A percentile compares a stretch with the other conserved stretches of the same genome.
phyloP scores from a whole-genome alignment of 2,329 filamentous ascomycete genomes.

The Penicillium aurantiogriseum region DNA sequence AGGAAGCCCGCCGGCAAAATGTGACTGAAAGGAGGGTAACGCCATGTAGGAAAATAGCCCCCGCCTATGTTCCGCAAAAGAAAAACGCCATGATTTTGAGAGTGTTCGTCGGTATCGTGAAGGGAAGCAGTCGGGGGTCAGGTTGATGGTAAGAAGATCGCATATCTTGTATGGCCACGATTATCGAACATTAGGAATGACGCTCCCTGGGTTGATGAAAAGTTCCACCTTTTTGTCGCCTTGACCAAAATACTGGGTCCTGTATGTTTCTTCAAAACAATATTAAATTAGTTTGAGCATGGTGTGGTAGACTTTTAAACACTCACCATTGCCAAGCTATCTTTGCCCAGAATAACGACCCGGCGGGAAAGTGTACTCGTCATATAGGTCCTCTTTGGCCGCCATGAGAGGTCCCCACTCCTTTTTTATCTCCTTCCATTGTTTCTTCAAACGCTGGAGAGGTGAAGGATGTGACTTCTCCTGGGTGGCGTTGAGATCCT shows the following conservation, averaged over 20 bases:
- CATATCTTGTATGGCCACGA: background rate
- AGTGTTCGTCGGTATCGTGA: background rate
- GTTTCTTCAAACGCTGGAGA: slow-evolving; percentile 11
- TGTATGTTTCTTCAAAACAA: background rate
- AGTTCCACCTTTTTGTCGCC: background rate
- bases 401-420: slow-evolving; percentile 21
- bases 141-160: background rate
- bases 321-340: slow-evolving; percentile 1
- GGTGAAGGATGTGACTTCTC: background rate
- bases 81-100: background rate
- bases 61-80: background rate
- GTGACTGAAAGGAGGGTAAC: background rate
- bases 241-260: background rate
- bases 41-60: background rate
- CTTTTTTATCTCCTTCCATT: slow-evolving; percentile 8
- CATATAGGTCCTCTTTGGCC: slow-evolving; percentile 20
- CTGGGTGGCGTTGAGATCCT: background rate
- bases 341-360: slow-evolving; percentile 20
- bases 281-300: background rate
- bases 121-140: background rate
- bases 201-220: background rate
- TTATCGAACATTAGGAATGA: background rate
- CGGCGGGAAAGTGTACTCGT: slow-evolving; percentile 23
- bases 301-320: background rate
- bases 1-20: background rate